A percentile compares a stretch with the other conserved stretches of the same genome.
Conservation (phyloP, 177 flowering plant species). For the Vitis hybrid region DNA sequence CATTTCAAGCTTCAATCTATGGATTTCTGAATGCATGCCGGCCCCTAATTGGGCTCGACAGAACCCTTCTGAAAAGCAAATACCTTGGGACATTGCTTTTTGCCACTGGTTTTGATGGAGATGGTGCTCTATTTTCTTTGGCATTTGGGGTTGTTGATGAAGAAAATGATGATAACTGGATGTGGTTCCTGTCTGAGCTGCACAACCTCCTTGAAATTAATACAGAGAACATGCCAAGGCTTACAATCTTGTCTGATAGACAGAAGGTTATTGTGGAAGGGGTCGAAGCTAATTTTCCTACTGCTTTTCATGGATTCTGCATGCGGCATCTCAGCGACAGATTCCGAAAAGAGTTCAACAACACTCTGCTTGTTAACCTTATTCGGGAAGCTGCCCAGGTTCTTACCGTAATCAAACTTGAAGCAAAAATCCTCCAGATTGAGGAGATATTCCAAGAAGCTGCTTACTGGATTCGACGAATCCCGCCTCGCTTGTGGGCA, state of each 20-base stretch:
- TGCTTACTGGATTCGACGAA: conserved; percentile 85
- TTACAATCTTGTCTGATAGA: conserved; percentile 86
- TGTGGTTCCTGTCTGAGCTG: conserved; percentile 97
- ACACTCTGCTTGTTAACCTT: conserved; percentile 75
- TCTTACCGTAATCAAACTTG: conserved; percentile 79
- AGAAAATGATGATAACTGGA: conserved; percentile 92
- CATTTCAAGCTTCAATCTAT: conserved; percentile 88
- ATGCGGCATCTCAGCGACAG: conserved; percentile 89
- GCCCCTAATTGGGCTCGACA: conserved; percentile 84
- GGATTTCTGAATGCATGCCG: conserved; percentile 92
- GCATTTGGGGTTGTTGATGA: conserved; percentile 98
- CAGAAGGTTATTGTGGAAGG: conserved; percentile 88
- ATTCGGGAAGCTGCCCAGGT: conserved; percentile 95
- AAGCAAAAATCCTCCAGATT: conserved; percentile 78
- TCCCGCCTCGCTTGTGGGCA: conserved; percentile 93
- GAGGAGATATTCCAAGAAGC: conserved; percentile 88
- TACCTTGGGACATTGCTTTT: conserved; percentile 86
- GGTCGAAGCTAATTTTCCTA: conserved; percentile 92
- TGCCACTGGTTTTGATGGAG: conserved; percentile 95
- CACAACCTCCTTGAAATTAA: conserved; percentile 79
- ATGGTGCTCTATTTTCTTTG: conserved; percentile 85
- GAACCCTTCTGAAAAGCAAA: conserved; percentile 81
- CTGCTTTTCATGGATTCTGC: conserved; percentile 97
- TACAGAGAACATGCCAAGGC: conserved; percentile 93
- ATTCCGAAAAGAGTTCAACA: conserved; percentile 85